Conservation (phyloP, 1,139 yeast species). For the Wickerhamomyces sp. region DNA sequence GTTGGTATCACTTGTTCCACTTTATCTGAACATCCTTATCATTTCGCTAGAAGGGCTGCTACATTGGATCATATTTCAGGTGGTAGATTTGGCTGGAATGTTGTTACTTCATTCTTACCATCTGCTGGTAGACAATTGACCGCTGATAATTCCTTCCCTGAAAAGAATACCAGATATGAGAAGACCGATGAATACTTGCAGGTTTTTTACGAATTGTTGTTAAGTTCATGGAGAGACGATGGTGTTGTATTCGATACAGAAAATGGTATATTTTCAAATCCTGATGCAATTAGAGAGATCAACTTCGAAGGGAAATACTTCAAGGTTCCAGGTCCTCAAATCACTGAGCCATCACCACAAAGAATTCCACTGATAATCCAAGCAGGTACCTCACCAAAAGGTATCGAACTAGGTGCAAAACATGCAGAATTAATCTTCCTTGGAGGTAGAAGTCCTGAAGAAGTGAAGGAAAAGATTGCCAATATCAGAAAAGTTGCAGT, state of each 20-base stretch:
- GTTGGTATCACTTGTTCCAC: constrained; percentile 12
- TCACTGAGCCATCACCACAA: constrained; percentile 37
- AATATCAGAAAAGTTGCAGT: constrained; percentile 28
- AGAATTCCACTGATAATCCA: constrained; percentile 40
- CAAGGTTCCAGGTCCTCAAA: constrained; percentile 37
- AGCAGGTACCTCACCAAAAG: constrained; percentile 41
- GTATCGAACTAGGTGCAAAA: constrained; percentile 40
- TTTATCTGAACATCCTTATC: constrained; percentile 36
- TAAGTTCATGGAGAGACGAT: constrained; percentile 34
- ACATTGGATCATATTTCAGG: constrained; percentile 36
- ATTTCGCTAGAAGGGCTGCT: constrained; percentile 36
- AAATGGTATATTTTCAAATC: constrained; percentile 33
- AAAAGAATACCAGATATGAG: constrained; percentile 34
- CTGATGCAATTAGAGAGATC: constrained; percentile 33
- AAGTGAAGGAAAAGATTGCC: constrained; percentile 28
- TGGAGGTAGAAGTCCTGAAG: constrained; percentile 28
- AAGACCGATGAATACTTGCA: constrained; percentile 37
- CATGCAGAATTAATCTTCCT: constrained; percentile 40
- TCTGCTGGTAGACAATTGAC: constrained; percentile 33
- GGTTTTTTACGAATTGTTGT: constrained; percentile 34
- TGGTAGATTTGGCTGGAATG: constrained; percentile 40
- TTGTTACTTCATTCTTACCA: constrained; percentile 34
- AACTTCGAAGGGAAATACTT: constrained; percentile 34
- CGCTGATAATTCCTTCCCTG: constrained; percentile 30
- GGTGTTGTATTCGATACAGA: constrained; percentile 35